Percentiles rank a stretch among this genome's conserved stretches.
Evolutionary conservation across 2,329 filamentous ascomycete genomes (phyloP).

Genomic region (Penicillium digitatum): DNA sequence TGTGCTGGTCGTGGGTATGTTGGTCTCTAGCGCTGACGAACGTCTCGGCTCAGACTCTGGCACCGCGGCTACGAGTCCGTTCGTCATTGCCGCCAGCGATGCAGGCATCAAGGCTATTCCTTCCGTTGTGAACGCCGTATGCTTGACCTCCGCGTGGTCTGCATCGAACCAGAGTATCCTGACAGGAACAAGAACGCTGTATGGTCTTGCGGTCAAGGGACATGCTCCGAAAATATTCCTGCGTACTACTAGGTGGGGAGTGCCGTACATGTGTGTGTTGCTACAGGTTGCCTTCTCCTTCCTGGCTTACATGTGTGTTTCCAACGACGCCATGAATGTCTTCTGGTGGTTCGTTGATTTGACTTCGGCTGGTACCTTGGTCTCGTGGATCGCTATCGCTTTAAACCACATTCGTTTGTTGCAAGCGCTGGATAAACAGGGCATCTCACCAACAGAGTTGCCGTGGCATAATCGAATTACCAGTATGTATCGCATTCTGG

Average conservation of each 20-base stretch:
- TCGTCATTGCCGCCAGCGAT: conserved; percentile 66
- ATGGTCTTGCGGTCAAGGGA: conserved; percentile 46
- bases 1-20: conserved; percentile 56
- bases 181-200: conserved; percentile 51
- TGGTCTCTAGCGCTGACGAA: conserved; percentile 54
- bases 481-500: conserved; percentile 39
- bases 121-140: conserved; percentile 70
- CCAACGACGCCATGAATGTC: conserved; percentile 54
- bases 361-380: conserved; percentile 59
- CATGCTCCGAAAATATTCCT: conserved; percentile 53
- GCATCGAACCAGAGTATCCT: conserved; percentile 64
- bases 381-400: conserved; percentile 61
- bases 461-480: conserved; percentile 65
- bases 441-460: conserved; percentile 48
- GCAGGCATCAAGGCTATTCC: conserved; percentile 66
- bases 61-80: conserved; percentile 48
- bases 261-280: conserved; percentile 44
- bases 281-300: conserved; percentile 42
- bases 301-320: conserved; percentile 45
- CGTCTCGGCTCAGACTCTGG: conserved; percentile 18
- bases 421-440: conserved; percentile 54
- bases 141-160: conserved; percentile 68
- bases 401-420: conserved; percentile 58
- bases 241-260: conserved; percentile 31
- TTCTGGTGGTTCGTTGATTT: conserved; percentile 64